A percentile compares a stretch with the other conserved stretches of the same genome.
phyloP scores from a whole-genome alignment of 2,329 filamentous ascomycete species.

The Aspergillus japonicus region DNA sequence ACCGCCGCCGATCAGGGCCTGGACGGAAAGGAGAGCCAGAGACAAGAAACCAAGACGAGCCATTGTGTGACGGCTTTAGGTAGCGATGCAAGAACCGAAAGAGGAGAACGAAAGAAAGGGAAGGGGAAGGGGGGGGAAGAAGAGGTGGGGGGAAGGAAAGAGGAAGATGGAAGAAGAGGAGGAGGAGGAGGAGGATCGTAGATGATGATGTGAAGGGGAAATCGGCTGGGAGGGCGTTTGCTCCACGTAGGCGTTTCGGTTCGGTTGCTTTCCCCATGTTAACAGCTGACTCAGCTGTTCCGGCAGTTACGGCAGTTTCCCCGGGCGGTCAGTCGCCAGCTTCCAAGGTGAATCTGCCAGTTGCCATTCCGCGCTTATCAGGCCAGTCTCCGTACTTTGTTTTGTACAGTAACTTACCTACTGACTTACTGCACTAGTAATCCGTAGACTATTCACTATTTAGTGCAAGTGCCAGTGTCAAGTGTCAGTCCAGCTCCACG shows the following conservation, averaged over 20 bases:
- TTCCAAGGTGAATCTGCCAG: background rate
- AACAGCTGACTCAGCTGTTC: constrained; percentile 19
- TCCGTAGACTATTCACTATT: background rate
- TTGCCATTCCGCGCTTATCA: background rate
- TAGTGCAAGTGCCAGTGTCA: background rate
- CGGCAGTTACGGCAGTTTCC: background rate
- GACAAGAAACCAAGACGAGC: constrained; percentile 70
- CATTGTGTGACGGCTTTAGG: constrained; percentile 53
- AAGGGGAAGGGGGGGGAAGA: constrained; percentile 9
- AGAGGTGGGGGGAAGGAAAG: constrained; percentile 1
- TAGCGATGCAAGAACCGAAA: constrained; percentile 13
- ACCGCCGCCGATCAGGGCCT: constrained; percentile 64
- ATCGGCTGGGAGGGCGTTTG: constrained; percentile 15
- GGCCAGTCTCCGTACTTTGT: too few species aligned
- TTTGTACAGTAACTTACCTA: too few species aligned
- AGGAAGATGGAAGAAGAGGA: constrained; percentile 7
- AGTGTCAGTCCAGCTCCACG: background rate
- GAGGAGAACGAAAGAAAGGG: constrained; percentile 18
- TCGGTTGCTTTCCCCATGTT: constrained; percentile 16
- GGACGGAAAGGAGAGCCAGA: constrained; percentile 69
- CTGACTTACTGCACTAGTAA: background rate
- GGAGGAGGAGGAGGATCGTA: background rate
- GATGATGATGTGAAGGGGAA: background rate
- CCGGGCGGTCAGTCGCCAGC: background rate
- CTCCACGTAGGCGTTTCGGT: constrained; percentile 29